A percentile compares a stretch with the other conserved stretches of the same genome.
Evolutionary conservation across 169 alveolate genomes (phyloP).

Genomic region (Cryptosporidium sp.): DNA sequence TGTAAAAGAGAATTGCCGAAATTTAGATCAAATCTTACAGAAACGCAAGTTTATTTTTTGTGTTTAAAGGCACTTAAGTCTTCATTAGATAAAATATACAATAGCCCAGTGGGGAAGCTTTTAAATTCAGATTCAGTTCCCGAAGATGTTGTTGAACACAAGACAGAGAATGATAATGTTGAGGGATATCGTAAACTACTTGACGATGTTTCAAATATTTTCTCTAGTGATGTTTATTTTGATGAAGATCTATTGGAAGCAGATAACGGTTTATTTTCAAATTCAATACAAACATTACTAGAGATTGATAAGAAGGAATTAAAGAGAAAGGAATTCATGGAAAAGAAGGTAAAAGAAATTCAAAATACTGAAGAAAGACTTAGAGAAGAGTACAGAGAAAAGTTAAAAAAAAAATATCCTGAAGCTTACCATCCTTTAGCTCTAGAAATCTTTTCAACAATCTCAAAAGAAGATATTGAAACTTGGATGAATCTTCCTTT

Average conservation of each 20-base stretch:
- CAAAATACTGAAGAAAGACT: background rate
- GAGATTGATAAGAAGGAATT: background rate
- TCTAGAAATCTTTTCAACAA: slow-evolving; percentile 46
- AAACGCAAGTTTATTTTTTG: slow-evolving; percentile 27
- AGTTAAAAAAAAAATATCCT: slow-evolving; percentile 30
- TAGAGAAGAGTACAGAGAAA: slow-evolving; percentile 8
- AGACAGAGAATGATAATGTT: background rate
- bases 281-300: slow-evolving; percentile 15
- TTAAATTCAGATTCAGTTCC: slow-evolving; percentile 34
- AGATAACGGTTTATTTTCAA: slow-evolving; percentile 40
- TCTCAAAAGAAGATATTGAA: slow-evolving; percentile 30
- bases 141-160: slow-evolving; percentile 6
- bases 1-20: slow-evolving; percentile 42
- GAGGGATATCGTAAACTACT: slow-evolving; percentile 48
- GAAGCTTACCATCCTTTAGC: slow-evolving; percentile 72
- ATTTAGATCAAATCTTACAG: slow-evolving; percentile 30
- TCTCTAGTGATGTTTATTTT: slow-evolving; percentile 45
- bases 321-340: background rate
- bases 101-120: slow-evolving; percentile 23
- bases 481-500: slow-evolving; percentile 38
- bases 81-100: slow-evolving; percentile 11
- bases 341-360: slow-evolving; percentile 1
- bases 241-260: slow-evolving; percentile 59
- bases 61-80: slow-evolving; percentile 48
- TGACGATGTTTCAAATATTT: slow-evolving; percentile 48